Evolutionary conservation across 1,284 basidiomycete genomes (phyloP), one percentile per base, ranked within the genome.

Genomic region (Cutaneotrichosporon cavernicola): DNA sequence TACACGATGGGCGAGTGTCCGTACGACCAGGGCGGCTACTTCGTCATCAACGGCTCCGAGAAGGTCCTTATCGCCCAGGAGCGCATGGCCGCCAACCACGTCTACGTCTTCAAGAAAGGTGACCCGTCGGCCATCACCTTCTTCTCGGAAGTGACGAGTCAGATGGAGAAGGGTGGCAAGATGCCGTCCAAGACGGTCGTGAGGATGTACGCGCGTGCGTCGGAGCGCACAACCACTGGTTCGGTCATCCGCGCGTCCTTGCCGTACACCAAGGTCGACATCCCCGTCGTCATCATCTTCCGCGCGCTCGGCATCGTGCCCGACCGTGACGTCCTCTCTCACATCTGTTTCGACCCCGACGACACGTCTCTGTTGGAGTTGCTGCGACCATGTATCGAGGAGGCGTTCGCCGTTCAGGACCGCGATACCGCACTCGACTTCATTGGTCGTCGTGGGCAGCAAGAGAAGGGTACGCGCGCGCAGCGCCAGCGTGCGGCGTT

Each of bases 31-130:
- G 96, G 96, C 78, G 96, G 96, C 66, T 99, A 99, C 82, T 99
- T 99, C 80, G 92, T 99, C 80, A 98, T 99, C 83, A 99, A 98
- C 74, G 96, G 96, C 32, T 99, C 97, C 1, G 96, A 99, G 81
- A 99, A 99, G 81, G 96, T 99, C 32, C 85, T 99, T 70, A 99
- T 99, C 81, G 96, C 97, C 0, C 96, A 99, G 79, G 96, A 99
- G 81, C 88, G 97, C 60, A 99, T 99, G 95, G 96, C 97, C 10
- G 96, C 94, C 49, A 99, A 99, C 81, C 95, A 97, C 75, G 97
- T 99, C 73, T 99, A 99, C 80, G 95, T 98, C 64, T 99, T 99
- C 79, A 93, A 95, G 65, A 99, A 99, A 81, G 92, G 92, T 0
- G 91, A 97, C 64, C 97, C 97, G 2, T 95, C 93, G 7, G 92